Conservation (phyloP, 176 grass and related monocot genomes). For the Eremochloa ophiuroides region DNA sequence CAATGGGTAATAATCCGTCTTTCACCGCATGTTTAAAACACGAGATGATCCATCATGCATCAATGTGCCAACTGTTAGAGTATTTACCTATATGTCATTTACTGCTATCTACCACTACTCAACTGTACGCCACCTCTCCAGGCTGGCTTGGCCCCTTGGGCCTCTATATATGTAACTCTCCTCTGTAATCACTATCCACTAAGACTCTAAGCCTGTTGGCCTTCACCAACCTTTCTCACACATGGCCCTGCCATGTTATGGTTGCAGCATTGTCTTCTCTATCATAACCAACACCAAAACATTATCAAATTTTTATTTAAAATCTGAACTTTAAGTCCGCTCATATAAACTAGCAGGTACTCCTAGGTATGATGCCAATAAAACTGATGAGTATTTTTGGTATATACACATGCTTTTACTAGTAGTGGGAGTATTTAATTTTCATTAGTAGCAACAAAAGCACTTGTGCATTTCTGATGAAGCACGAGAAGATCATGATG, state of each 20-base stretch:
- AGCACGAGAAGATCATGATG: background rate
- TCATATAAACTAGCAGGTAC: background rate
- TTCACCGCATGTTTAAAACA: background rate
- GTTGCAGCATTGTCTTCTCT: constrained; percentile 12
- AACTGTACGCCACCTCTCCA: too few relatives aligned
- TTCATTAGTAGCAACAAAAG: background rate
- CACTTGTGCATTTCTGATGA: background rate
- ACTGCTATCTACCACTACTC: too few relatives aligned
- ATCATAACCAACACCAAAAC: background rate
- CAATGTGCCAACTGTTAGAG: too few relatives aligned
- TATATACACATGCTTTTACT: constrained; percentile 10
- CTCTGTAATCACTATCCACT: too few relatives aligned
- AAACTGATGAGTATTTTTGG: constrained; percentile 12
- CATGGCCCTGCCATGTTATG: constrained; percentile 10
- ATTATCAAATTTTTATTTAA: constrained; percentile 20
- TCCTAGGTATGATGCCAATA: background rate
- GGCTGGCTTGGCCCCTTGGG: too few relatives aligned
- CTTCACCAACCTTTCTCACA: background rate
- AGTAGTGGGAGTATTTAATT: background rate
- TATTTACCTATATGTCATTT: too few relatives aligned
- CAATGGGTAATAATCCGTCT: background rate
- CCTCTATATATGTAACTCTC: too few relatives aligned
- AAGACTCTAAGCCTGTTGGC: too few relatives aligned
- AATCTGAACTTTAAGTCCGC: background rate
- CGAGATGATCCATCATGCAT: background rate